Evolutionary conservation across 2,329 filamentous ascomycete species (phyloP).

Genomic region (Colletotrichum orchidophilum): DNA sequence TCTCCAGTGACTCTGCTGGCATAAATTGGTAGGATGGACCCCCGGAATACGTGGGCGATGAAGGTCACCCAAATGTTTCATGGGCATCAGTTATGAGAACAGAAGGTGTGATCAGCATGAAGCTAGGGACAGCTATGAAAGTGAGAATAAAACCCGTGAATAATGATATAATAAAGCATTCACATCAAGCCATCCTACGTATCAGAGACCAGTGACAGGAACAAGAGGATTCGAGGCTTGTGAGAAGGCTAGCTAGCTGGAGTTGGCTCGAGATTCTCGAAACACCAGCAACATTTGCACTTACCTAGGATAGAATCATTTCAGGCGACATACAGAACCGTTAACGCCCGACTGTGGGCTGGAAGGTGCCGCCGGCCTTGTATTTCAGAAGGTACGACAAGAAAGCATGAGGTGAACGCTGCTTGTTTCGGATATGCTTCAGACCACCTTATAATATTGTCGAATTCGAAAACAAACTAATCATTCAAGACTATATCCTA

Average conservation of each 20-base stretch:
- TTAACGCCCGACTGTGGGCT: neutral
- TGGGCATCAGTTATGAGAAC: neutral
- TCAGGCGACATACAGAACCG: neutral
- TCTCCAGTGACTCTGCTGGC: too few relatives aligned
- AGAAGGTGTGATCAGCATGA: neutral
- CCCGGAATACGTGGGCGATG: neutral
- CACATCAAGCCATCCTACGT: neutral
- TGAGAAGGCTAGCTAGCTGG: neutral
- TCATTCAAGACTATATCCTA: neutral
- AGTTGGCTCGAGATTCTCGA: accelerated
- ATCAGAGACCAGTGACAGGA: accelerated
- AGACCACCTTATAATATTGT: neutral
- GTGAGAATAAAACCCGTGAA: neutral
- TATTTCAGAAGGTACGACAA: neutral
- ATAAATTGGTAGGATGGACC: too few relatives aligned
- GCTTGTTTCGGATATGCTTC: neutral
- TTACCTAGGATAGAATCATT: accelerated
- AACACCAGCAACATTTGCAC: neutral
- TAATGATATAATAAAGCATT: neutral
- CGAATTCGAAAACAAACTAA: neutral
- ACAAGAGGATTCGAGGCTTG: neutral
- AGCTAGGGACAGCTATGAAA: neutral
- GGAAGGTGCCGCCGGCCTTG: neutral
- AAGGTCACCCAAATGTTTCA: neutral
- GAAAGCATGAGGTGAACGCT: neutral